Percentiles rank a stretch among this genome's conserved stretches.
Evolutionary conservation across 1,139 yeast genomes (phyloP).

Genomic region (Yamadazyma epiphylla): DNA sequence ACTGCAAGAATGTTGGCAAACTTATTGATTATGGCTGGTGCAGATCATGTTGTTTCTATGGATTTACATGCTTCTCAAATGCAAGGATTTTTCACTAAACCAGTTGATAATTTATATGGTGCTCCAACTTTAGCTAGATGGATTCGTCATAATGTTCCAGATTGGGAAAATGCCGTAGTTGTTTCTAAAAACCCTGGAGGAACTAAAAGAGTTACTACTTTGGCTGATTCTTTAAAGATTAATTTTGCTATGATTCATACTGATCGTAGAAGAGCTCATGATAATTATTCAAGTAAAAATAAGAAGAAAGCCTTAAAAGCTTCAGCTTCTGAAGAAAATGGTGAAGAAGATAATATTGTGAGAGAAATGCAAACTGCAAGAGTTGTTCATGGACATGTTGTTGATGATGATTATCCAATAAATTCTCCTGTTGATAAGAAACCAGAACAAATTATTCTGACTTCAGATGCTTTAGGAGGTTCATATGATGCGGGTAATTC

Average conservation of each 20-base stretch:
- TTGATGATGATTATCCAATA: conserved; percentile 69
- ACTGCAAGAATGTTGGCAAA: conserved; percentile 99
- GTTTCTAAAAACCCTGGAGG: conserved; percentile 99
- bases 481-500: conserved; percentile 71
- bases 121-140: conserved; percentile 96
- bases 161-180: conserved; percentile 77
- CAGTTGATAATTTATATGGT: conserved; percentile 93
- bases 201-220: conserved; percentile 93
- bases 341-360: conserved; percentile 66
- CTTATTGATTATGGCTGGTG: conserved; percentile 94
- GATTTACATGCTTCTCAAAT: conserved; percentile 97
- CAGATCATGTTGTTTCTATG: conserved; percentile 97
- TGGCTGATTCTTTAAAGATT: conserved; percentile 92
- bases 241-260: conserved; percentile 99
- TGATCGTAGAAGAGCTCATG: conserved; percentile 88
- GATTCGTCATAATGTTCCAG: conserved; percentile 87
- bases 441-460: conserved; percentile 16
- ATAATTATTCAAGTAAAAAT: conserved; percentile 46
- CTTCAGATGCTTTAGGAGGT: conserved; percentile 69
- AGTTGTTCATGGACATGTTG: conserved; percentile 95
- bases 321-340: conserved; percentile 32
- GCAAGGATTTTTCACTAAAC: conserved; percentile 98
- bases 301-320: conserved; percentile 34
- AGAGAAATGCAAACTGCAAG: conserved; percentile 94
- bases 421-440: conserved; percentile 10